These are phyloP conservation scores for Clonostachys byssicola DNA, from an alignment of 2,329 filamentous ascomycete genomes.

Conservation along the genomic window DNA sequence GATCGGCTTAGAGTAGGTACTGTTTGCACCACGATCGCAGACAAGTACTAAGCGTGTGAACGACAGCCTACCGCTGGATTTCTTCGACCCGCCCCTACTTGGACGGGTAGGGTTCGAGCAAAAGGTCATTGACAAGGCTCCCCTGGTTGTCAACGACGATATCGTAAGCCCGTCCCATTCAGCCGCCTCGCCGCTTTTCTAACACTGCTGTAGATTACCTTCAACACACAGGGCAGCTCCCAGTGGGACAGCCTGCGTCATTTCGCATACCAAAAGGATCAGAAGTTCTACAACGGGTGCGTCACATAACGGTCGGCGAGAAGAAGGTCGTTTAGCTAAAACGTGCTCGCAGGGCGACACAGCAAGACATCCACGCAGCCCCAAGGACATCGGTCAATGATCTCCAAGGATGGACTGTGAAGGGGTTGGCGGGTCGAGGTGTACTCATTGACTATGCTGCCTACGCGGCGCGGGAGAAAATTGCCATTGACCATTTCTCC, in stretches of 20 bases:
- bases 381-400: slow-evolving; percentile 1
- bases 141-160: slow-evolving; percentile 9
- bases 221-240: slow-evolving; percentile 30
- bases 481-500: slow-evolving; percentile 30
- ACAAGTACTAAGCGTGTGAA: no score
- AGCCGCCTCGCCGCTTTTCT: no score
- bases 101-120: slow-evolving; percentile 7
- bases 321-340: slow-evolving; percentile 33
- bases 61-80: slow-evolving; percentile 6
- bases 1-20: slow-evolving; percentile 14
- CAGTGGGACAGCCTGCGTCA: slow-evolving; percentile 34
- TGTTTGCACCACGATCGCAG: no score
- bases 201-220: slow-evolving; percentile 9
- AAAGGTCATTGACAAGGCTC: slow-evolving; percentile 7
- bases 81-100: slow-evolving; percentile 7
- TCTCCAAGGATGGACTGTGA: slow-evolving; percentile 12
- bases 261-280: slow-evolving; percentile 29
- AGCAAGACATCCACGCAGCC: not conserved
- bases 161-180: slow-evolving; percentile 2
- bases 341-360: slow-evolving; percentile 22
- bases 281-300: slow-evolving; percentile 22
- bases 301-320: slow-evolving; percentile 42
- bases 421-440: slow-evolving; percentile 42
- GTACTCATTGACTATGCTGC: slow-evolving; percentile 47
- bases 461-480: slow-evolving; percentile 30